Base-by-base conservation (phyloP, 1,139 yeast species). In the Taiozyma sp. region DNA sequence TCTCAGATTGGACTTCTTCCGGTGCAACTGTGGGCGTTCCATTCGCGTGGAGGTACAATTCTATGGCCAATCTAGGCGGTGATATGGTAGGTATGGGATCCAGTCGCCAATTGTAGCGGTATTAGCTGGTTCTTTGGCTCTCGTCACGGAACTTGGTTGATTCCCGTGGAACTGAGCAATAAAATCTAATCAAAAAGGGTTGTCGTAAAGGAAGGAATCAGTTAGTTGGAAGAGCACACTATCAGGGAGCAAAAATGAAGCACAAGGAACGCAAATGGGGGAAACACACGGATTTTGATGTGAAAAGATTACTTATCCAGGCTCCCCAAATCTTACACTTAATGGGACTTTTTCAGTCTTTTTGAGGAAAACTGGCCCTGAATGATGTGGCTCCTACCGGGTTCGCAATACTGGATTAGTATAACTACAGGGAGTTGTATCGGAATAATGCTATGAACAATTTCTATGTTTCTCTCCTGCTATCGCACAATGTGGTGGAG, bases 1-100 rank as follows among this genome's bases (percentile, higher is more conserved):
- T 44, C 61, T 51, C 23, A 38, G 24, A 34, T 42, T 48, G 29
- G 54, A 48, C 16, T 52, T 40, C 51, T 58, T 54, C 51, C 44
- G 46, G 6, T 38, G 24, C 24, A 19, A 23, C 14, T 38, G 41
- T 19, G 41, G 23, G 24, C 24, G 24, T 23, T 38, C 41, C 41
- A 38, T 38, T 3, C n/a, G 24, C 19, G 36, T 8, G 9, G 4
- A 6, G 14, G 36, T 32, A 32, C 4, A 4, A 7, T 32, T 32
- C 36, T 32, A 32, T 14, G 19, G 9, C 9, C 9, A 14, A n/a
- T 7, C 7, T 5, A n/a, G 36, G 36, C 7, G 36, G 3, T n/a
- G 3, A n/a, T 32, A 4, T 32, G 19, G 19, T 4, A 13, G 8
- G 2, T 13, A 32, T 32, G 36, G 16, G 19, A n/a, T 32, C 36